These are phyloP conservation scores for Pisolithus sp. DNA, from an alignment of 768 basidiomycete species.

Conservation along the genomic window DNA sequence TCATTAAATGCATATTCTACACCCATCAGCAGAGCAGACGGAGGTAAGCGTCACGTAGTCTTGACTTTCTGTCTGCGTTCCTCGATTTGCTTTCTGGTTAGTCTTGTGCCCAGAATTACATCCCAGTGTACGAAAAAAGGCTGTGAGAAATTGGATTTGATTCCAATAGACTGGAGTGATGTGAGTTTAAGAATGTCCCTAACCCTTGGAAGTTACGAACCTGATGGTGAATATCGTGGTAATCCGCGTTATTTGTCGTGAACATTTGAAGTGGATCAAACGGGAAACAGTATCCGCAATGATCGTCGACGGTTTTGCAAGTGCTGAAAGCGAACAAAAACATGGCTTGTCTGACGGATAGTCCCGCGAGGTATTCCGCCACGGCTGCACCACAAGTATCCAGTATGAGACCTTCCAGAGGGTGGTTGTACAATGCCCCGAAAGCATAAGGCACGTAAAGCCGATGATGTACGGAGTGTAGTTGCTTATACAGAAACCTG, in stretches of 20 bases:
- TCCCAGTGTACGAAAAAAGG: slow-evolving; percentile 97
- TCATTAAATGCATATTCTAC: no score
- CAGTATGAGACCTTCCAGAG: slow-evolving; percentile 86
- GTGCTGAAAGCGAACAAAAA: slow-evolving; percentile 80
- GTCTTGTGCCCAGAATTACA: slow-evolving; percentile 68
- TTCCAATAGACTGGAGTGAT: slow-evolving; percentile 44
- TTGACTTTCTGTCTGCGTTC: slow-evolving; percentile 33
- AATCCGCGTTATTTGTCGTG: slow-evolving; percentile 87
- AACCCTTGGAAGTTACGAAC: slow-evolving; percentile 31
- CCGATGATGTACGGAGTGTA: slow-evolving; percentile 93
- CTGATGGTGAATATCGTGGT: slow-evolving; percentile 98
- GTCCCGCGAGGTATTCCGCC: slow-evolving; percentile 60
- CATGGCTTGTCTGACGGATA: slow-evolving; percentile 78
- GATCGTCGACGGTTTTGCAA: slow-evolving; percentile 92
- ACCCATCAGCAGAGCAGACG: no score
- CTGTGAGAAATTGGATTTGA: slow-evolving; percentile 91
- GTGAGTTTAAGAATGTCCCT: neutral
- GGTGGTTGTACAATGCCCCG: slow-evolving; percentile 96
- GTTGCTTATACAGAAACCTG: slow-evolving; percentile 82
- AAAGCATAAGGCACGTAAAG: slow-evolving; percentile 97
- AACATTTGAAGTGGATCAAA: slow-evolving; percentile 89
- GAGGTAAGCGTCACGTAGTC: neutral
- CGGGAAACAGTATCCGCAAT: slow-evolving; percentile 85
- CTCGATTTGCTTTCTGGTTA: slow-evolving; percentile 62
- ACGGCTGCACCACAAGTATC: slow-evolving; percentile 77